phyloP scores from a whole-genome alignment of 352 stramenopile species.

The Thalassiosira oceanica region DNA sequence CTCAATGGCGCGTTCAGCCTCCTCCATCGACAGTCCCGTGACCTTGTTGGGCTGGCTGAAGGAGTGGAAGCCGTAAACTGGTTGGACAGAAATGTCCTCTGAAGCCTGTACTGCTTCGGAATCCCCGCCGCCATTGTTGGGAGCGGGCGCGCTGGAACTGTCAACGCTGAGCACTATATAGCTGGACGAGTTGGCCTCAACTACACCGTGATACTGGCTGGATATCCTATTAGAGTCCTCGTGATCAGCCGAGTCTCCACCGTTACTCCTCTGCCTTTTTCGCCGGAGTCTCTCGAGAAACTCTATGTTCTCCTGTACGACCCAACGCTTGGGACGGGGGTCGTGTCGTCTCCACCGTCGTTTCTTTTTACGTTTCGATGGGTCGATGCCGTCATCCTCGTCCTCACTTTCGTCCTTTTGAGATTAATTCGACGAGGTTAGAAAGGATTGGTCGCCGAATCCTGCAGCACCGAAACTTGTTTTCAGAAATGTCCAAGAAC shows the following conservation, averaged over 20 bases:
- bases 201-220: slow-evolving; percentile 66
- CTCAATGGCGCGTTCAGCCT: slow-evolving; percentile 73
- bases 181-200: slow-evolving; percentile 68
- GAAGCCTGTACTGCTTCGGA: background rate
- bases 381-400: slow-evolving; percentile 34
- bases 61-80: slow-evolving; percentile 54
- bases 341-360: slow-evolving; percentile 62
- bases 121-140: background rate
- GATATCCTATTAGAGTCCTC: slow-evolving; percentile 27
- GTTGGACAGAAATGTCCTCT: slow-evolving; percentile 43
- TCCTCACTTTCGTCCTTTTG: slow-evolving; percentile 76
- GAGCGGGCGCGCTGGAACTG: background rate
- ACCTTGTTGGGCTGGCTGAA: slow-evolving; percentile 72
- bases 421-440: too few relatives aligned
- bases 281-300: slow-evolving; percentile 56
- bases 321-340: slow-evolving; percentile 62
- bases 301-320: slow-evolving; percentile 72
- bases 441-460: too few relatives aligned
- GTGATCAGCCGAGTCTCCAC: slow-evolving; percentile 1
- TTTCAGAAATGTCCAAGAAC: too few relatives aligned
- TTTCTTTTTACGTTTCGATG: slow-evolving; percentile 43
- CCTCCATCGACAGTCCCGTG: slow-evolving; percentile 59
- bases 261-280: slow-evolving; percentile 19
- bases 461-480: too few relatives aligned
- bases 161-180: slow-evolving; percentile 61